phyloP scores from a whole-genome alignment of 192 early-diverging fungal genomes.

The Backusella tarrabulga region DNA sequence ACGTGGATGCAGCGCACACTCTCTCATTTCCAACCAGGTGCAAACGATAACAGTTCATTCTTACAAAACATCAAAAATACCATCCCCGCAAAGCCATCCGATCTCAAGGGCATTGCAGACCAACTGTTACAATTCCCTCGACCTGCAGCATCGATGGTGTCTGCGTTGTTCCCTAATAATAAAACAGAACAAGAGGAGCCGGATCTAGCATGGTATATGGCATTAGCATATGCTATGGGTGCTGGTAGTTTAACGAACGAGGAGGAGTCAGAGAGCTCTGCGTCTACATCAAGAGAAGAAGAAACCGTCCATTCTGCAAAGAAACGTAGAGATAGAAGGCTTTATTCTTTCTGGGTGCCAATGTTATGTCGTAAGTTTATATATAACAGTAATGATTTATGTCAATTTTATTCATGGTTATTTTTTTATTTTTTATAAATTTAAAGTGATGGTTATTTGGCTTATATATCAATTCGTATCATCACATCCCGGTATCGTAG shows the following conservation, averaged over 20 bases:
- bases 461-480: conserved; percentile 28
- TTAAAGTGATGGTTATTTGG: conserved; percentile 20
- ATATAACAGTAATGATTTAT: not conserved
- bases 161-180: not conserved
- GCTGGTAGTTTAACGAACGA: conserved; percentile 9
- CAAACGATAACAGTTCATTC: conserved; percentile 9
- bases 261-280: not conserved
- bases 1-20: conserved; percentile 36
- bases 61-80: conserved; percentile 15
- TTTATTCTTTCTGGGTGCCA: conserved; percentile 30
- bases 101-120: conserved; percentile 14
- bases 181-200: not conserved
- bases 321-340: conserved; percentile 24
- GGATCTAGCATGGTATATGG: conserved; percentile 31
- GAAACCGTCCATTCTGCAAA: conserved; percentile 9
- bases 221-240: conserved; percentile 29
- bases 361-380: conserved; percentile 30
- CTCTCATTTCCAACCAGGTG: conserved; percentile 27
- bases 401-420: not conserved
- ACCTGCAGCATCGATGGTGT: conserved; percentile 27
- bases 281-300: conserved; percentile 7
- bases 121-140: conserved; percentile 22
- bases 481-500: conserved; percentile 20
- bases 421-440: not conserved
- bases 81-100: conserved; percentile 11